Evolutionary conservation across 176 grass and related monocot genomes (phyloP).

Genomic region (Aegilops longissima): DNA sequence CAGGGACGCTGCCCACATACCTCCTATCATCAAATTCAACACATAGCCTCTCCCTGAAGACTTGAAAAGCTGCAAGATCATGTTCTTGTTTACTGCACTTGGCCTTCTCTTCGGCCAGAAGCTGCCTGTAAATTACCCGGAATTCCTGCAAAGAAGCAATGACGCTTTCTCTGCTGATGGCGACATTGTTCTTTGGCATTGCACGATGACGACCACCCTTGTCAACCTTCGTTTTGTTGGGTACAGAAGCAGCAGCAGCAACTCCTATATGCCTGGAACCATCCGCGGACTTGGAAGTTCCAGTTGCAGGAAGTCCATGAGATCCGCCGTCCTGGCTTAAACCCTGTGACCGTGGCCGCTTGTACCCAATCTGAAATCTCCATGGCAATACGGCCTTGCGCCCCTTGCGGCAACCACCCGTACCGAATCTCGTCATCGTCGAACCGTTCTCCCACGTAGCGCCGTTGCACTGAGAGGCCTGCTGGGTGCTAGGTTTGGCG

Average conservation of each 20-base stretch:
- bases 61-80: slow-evolving; percentile 54
- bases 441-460: neutral
- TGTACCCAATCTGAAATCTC: slow-evolving; percentile 57
- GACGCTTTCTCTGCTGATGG: slow-evolving; percentile 32
- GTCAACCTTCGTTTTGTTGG: slow-evolving; percentile 9
- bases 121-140: slow-evolving; percentile 45
- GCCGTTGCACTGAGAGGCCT: neutral
- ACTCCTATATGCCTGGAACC: neutral
- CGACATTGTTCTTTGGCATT: slow-evolving; percentile 2
- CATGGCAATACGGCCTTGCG: slow-evolving; percentile 42
- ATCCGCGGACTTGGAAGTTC: neutral
- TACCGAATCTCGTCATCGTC: neutral
- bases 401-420: slow-evolving; percentile 25
- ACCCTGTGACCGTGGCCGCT: slow-evolving; percentile 23
- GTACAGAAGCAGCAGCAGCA: neutral
- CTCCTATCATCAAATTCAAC: slow-evolving; percentile 24
- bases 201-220: neutral
- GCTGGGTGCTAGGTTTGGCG: neutral
- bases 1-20: slow-evolving; percentile 53
- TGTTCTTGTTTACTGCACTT: slow-evolving; percentile 27
- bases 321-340: neutral
- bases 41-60: slow-evolving; percentile 40
- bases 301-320: neutral
- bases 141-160: slow-evolving; percentile 49
- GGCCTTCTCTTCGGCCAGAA: slow-evolving; percentile 43